Conservation (phyloP, 75 land plant species). For the Ceratopteris richardii region DNA sequence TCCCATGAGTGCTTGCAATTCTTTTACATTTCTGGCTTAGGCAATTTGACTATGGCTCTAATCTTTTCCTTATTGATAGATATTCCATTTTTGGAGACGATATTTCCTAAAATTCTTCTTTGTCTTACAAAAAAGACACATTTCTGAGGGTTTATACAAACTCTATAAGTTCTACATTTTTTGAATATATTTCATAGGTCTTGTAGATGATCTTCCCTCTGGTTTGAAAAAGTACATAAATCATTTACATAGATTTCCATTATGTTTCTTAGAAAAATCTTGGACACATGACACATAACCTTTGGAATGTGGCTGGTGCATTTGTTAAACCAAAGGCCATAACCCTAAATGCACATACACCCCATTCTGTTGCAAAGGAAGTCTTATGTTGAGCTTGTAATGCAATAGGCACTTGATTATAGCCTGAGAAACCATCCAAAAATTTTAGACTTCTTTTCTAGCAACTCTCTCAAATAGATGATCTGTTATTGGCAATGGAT, state of each 20-base stretch:
- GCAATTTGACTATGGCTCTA: too few relatives aligned
- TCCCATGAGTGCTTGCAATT: too few relatives aligned
- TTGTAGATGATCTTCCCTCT: background rate
- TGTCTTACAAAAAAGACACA: background rate
- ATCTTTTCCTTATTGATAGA: background rate
- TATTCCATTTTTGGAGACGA: conserved; percentile 1
- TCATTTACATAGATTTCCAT: too few relatives aligned
- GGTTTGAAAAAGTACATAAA: background rate
- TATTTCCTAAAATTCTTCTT: conserved; percentile 3
- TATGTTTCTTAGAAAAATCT: background rate
- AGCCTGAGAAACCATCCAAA: background rate
- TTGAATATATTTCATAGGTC: background rate
- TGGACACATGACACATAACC: background rate
- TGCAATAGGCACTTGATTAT: background rate
- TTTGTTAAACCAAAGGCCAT: conserved; percentile 5
- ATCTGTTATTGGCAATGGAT: too few relatives aligned
- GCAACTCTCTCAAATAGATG: too few relatives aligned
- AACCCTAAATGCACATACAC: background rate
- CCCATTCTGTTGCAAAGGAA: conserved; percentile 2
- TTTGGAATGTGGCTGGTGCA: background rate
- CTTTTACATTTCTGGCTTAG: too few relatives aligned
- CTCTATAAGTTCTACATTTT: background rate
- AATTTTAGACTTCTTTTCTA: background rate
- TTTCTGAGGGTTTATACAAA: background rate
- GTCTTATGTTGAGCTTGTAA: background rate